phyloP scores from a whole-genome alignment of 306 rosid species.

The Casuarina equisetifolia region DNA sequence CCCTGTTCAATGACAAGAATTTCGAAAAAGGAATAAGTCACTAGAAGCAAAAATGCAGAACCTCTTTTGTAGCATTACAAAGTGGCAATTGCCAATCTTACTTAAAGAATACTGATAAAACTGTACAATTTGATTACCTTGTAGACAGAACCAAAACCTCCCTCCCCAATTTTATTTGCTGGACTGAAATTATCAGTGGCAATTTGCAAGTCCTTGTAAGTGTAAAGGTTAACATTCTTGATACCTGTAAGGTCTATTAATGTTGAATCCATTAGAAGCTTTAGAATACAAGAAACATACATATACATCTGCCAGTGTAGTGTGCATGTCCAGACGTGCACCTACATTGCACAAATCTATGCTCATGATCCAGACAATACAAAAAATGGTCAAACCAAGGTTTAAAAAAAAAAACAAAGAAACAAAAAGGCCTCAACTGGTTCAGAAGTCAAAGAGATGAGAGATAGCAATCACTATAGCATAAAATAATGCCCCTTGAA shows the following conservation, averaged over 20 bases:
- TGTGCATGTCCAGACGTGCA: not conserved
- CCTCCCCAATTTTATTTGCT: constrained; percentile 68
- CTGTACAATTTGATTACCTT: constrained; percentile 49
- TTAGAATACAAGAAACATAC: constrained; percentile 1
- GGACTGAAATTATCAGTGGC: constrained; percentile 59
- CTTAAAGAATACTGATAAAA: not conserved
- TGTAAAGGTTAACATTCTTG: constrained; percentile 53
- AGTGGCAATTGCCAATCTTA: constrained; percentile 14
- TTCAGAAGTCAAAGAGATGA: constrained; percentile 2
- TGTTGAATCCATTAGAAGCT: constrained; percentile 2
- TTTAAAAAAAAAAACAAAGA: not conserved
- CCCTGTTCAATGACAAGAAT: constrained; percentile 46
- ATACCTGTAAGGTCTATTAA: constrained; percentile 51
- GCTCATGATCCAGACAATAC: constrained; percentile 4
- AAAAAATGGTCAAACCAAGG: constrained; percentile 4
- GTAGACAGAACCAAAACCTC: constrained; percentile 89
- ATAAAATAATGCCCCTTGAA: constrained; percentile 5
- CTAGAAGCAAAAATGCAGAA: constrained; percentile 5
- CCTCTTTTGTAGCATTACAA: constrained; percentile 11
- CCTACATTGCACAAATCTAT: not conserved
- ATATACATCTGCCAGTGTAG: too few relatives aligned
- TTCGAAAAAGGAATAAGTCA: constrained; percentile 9
- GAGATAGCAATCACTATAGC: not conserved
- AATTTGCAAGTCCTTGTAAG: constrained; percentile 55
- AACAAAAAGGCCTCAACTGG: not conserved